Evolutionary conservation across 768 basidiomycete species (phyloP).

Genomic region (Dendrothele bispora): DNA sequence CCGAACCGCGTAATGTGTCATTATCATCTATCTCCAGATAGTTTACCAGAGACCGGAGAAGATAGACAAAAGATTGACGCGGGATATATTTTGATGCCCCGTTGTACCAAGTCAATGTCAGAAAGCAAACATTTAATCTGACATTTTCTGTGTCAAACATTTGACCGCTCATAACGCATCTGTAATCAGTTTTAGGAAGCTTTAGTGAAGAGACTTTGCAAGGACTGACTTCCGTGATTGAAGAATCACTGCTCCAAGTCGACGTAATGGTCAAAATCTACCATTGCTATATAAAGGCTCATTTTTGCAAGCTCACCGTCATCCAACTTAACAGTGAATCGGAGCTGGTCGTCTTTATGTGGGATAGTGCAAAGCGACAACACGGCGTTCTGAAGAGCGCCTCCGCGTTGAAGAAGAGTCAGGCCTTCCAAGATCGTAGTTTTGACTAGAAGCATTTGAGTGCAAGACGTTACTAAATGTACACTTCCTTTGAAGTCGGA

Average conservation of each 20-base stretch:
- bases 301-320: constrained; percentile 23
- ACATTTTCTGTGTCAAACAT: constrained; percentile 5
- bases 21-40: constrained; percentile 11
- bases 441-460: constrained; percentile 24
- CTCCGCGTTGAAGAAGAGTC: constrained; percentile 17
- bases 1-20: constrained; percentile 35
- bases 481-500: constrained; percentile 14
- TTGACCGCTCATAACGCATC: constrained; percentile 4
- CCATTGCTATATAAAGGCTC: neutral
- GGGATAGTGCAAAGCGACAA: constrained; percentile 18
- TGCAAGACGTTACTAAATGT: neutral
- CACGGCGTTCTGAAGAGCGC: constrained; percentile 3
- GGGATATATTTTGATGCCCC: constrained; percentile 15
- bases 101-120: constrained; percentile 34
- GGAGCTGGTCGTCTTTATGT: constrained; percentile 19
- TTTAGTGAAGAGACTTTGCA: neutral
- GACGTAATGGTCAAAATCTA: neutral
- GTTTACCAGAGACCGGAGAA: constrained; percentile 21
- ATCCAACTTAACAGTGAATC: constrained; percentile 28
- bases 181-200: neutral
- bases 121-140: constrained; percentile 22
- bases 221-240: constrained; percentile 1
- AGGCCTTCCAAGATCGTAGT: constrained; percentile 32
- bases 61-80: constrained; percentile 16
- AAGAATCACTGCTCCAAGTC: constrained; percentile 1